Conservation (phyloP, 164 flowering plant genomes). For the Euptelea pleiosperma region DNA sequence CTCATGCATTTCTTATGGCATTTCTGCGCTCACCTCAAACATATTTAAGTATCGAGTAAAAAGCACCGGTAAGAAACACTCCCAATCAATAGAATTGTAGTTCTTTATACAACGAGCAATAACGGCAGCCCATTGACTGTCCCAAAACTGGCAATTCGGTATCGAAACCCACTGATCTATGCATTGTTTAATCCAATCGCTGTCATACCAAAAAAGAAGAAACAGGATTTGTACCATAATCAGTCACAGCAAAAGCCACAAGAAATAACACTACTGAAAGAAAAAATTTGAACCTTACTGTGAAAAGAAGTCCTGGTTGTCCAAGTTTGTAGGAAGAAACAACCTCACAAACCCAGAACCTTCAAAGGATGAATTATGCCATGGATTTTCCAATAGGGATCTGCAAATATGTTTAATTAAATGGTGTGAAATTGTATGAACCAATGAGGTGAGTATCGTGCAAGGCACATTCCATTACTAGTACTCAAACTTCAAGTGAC, state of each 20-base stretch:
- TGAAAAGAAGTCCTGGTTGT: slow-evolving; percentile 79
- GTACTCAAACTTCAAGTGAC: neutral
- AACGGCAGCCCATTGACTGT: slow-evolving; percentile 85
- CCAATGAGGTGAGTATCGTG: neutral
- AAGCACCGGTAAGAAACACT: slow-evolving; percentile 59
- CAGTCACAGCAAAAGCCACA: slow-evolving; percentile 5
- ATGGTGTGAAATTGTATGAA: neutral
- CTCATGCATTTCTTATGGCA: neutral
- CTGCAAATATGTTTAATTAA: slow-evolving; percentile 37
- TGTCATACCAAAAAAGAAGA: slow-evolving; percentile 29
- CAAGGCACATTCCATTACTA: neutral
- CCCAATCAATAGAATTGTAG: slow-evolving; percentile 66
- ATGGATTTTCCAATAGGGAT: slow-evolving; percentile 81
- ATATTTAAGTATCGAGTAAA: slow-evolving; percentile 75
- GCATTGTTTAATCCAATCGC: slow-evolving; percentile 63
- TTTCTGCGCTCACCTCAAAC: slow-evolving; percentile 72
- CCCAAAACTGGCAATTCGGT: slow-evolving; percentile 96
- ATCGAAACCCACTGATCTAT: slow-evolving; percentile 69
- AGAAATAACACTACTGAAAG: slow-evolving; percentile 1
- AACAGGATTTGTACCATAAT: neutral
- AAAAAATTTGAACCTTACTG: slow-evolving; percentile 42
- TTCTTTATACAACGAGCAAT: slow-evolving; percentile 78
- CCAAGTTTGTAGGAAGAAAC: slow-evolving; percentile 87
- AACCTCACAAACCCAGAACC: slow-evolving; percentile 90
- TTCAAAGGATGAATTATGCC: slow-evolving; percentile 95